A percentile compares a stretch with the other conserved stretches of the same genome.
phyloP scores from a whole-genome alignment of 345 rosid genomes.

The thale cress (Arabidopsis thaliana) region DNA sequence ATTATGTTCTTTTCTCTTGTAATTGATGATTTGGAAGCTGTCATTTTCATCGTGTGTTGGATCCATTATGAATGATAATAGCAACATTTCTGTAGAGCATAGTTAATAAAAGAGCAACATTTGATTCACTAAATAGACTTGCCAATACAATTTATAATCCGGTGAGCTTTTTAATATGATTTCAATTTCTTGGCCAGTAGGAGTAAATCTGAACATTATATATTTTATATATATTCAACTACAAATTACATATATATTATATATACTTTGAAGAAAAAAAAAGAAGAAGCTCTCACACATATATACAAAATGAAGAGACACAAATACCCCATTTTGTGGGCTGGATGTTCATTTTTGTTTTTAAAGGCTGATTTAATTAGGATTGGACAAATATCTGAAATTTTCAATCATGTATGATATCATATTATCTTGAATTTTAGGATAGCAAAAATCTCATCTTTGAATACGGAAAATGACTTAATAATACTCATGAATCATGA shows the following conservation, averaged over 20 bases:
- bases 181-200: background rate
- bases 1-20: conserved; percentile 32
- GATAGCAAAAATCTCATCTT: background rate
- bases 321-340: conserved; percentile 8
- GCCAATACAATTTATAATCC: background rate
- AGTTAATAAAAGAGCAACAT: conserved; percentile 4
- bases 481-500: too few species aligned
- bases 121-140: background rate
- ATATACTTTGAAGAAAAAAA: background rate
- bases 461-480: background rate
- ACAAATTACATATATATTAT: background rate
- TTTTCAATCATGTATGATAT: background rate
- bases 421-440: background rate
- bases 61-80: conserved; percentile 14
- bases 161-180: background rate
- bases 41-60: conserved; percentile 42
- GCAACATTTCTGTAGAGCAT: too few species aligned
- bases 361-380: background rate
- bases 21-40: conserved; percentile 38
- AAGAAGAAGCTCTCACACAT: background rate
- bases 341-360: background rate
- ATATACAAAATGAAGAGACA: conserved; percentile 21
- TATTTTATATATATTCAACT: background rate
- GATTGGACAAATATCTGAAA: background rate
- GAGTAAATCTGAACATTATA: background rate